phyloP scores from a whole-genome alignment of 331 rosid species.

The Acacia pycnantha region DNA sequence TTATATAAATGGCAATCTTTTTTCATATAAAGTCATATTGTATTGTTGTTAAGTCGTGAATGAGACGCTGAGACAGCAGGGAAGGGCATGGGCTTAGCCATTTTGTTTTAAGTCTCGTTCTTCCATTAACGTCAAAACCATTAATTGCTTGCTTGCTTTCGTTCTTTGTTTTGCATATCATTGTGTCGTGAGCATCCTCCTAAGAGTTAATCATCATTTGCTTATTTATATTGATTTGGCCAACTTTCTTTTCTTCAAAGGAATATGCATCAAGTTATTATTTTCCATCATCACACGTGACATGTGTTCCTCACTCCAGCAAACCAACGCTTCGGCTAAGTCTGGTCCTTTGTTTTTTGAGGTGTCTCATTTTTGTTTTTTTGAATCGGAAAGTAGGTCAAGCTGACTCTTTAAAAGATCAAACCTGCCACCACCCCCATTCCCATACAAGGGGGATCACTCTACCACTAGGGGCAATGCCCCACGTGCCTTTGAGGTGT shows the following conservation, averaged over 20 bases:
- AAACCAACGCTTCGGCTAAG: neutral
- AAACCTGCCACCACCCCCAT: too few relatives aligned
- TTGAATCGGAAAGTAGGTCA: too few relatives aligned
- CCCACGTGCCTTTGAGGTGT: neutral
- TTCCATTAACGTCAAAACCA: neutral
- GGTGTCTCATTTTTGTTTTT: too few relatives aligned
- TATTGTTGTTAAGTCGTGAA: neutral
- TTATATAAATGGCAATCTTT: too few relatives aligned
- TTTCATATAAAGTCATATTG: too few relatives aligned
- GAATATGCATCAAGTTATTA: neutral
- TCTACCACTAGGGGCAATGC: too few relatives aligned
- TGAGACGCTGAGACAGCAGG: neutral
- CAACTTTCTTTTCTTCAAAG: constrained; percentile 19
- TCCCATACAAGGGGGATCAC: too few relatives aligned
- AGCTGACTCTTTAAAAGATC: too few relatives aligned
- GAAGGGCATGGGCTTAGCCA: neutral
- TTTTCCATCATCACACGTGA: constrained; percentile 7
- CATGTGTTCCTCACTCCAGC: neutral
- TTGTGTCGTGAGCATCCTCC: neutral
- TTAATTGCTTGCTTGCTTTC: neutral
- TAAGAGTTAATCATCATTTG: neutral
- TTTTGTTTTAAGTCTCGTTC: neutral
- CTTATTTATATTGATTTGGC: neutral
- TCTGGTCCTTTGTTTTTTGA: neutral
- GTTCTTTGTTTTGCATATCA: neutral